Evolutionary conservation across 2,329 filamentous ascomycete species (phyloP).

Genomic region (Penicillium sp.): DNA sequence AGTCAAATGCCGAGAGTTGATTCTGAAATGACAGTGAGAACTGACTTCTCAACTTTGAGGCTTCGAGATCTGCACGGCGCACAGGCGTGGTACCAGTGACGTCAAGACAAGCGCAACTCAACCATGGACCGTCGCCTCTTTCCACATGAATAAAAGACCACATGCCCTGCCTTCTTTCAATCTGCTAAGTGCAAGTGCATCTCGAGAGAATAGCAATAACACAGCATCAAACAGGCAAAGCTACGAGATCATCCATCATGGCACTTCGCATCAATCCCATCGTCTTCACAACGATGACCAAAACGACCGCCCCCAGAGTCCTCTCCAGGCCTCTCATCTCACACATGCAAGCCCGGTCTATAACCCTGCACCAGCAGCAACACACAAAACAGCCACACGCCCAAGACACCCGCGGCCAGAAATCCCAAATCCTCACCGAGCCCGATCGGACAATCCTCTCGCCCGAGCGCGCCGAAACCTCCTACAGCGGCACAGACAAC

Average conservation of each 20-base stretch:
- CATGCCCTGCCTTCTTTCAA: not conserved
- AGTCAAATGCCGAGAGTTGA: no score
- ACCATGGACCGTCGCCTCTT: not conserved
- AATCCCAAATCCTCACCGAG: not conserved
- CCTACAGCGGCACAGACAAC: conserved; percentile 35
- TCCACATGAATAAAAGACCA: not conserved
- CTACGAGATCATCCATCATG: not conserved
- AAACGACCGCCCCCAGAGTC: no score
- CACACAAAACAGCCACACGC: not conserved
- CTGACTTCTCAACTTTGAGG: no score
- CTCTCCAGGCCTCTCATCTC: no score
- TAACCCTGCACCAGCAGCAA: not conserved
- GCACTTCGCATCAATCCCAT: not conserved
- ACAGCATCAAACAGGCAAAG: no score
- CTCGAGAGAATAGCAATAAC: not conserved
- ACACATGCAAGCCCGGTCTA: no score
- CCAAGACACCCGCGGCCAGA: not conserved
- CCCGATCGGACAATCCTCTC: conserved; percentile 11
- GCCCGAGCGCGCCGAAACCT: conserved; percentile 15
- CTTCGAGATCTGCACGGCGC: not conserved
- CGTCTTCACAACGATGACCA: not conserved
- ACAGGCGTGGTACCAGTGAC: not conserved
- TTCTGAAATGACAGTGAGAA: no score
- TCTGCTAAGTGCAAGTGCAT: no score
- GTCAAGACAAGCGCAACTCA: not conserved